These are phyloP conservation scores for Gastrolobium bilobum DNA, from an alignment of 306 rosid genomes.

Conservation along the genomic window DNA sequence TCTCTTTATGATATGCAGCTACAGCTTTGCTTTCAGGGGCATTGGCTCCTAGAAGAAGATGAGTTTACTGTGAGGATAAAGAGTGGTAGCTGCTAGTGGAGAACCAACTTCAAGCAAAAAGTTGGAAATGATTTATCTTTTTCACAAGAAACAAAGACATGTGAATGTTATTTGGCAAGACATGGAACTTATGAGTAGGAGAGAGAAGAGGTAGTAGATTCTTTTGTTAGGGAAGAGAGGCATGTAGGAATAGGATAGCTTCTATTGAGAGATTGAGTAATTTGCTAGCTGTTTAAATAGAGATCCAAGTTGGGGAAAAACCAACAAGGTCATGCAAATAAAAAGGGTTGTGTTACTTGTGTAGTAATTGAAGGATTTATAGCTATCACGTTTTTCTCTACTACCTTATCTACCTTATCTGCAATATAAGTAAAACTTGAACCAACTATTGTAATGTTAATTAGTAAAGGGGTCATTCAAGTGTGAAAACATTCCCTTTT, in stretches of 20 bases:
- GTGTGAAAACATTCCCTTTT: constrained; percentile 35
- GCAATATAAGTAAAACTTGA: not conserved
- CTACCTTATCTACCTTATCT: constrained; percentile 23
- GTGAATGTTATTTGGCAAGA: constrained; percentile 87
- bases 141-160: constrained; percentile 80
- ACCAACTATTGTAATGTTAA: constrained; percentile 25
- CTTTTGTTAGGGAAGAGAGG: constrained; percentile 40
- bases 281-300: constrained; percentile 39
- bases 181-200: constrained; percentile 70
- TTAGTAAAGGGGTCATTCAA: not conserved
- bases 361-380: constrained; percentile 13
- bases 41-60: constrained; percentile 48
- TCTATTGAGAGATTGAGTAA: constrained; percentile 30
- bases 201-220: constrained; percentile 64
- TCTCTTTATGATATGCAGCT: constrained; percentile 43
- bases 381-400: constrained; percentile 41
- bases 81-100: constrained; percentile 56
- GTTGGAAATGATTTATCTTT: constrained; percentile 54
- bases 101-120: constrained; percentile 61
- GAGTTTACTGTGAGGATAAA: constrained; percentile 62
- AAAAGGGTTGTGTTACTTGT: not conserved
- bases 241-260: constrained; percentile 32
- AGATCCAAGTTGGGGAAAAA: constrained; percentile 20
- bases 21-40: constrained; percentile 55
- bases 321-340: not conserved